A percentile compares a stretch with the other conserved stretches of the same genome.
These are phyloP conservation scores for Trichothecium sympodiale DNA, from an alignment of 2,329 filamentous ascomycete genomes.

Conservation along the genomic window DNA sequence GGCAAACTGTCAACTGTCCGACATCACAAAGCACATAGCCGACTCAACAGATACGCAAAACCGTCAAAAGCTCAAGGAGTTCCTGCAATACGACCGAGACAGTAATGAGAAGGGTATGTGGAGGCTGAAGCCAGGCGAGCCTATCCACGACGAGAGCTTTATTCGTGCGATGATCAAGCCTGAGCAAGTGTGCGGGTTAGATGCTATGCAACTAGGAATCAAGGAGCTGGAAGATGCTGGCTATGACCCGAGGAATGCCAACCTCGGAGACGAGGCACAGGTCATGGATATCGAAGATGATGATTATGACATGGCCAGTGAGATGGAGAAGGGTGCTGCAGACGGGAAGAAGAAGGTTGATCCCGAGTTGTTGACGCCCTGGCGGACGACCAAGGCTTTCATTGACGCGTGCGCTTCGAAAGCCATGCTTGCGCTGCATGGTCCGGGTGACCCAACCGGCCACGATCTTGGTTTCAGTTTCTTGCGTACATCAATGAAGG, in stretches of 20 bases:
- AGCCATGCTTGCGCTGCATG: slow-evolving; percentile 91
- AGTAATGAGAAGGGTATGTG: slow-evolving; percentile 60
- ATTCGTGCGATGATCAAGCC: slow-evolving; percentile 86
- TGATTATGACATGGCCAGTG: slow-evolving; percentile 33
- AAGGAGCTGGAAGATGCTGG: slow-evolving; percentile 87
- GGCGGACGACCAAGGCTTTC: slow-evolving; percentile 96
- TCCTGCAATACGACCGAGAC: slow-evolving; percentile 82
- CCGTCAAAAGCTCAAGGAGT: slow-evolving; percentile 92
- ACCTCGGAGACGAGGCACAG: slow-evolving; percentile 52
- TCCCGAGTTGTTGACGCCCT: slow-evolving; percentile 79
- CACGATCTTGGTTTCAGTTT: slow-evolving; percentile 93
- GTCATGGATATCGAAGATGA: slow-evolving; percentile 53
- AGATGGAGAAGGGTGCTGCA: slow-evolving; percentile 31
- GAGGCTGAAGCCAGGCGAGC: slow-evolving; percentile 63
- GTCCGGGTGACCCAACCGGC: slow-evolving; percentile 87
- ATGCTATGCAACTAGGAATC: slow-evolving; percentile 92
- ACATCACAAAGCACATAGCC: slow-evolving; percentile 84
- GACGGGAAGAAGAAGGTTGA: slow-evolving; percentile 38
- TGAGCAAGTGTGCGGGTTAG: slow-evolving; percentile 87
- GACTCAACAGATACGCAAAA: slow-evolving; percentile 94
- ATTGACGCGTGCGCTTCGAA: slow-evolving; percentile 88
- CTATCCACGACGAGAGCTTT: slow-evolving; percentile 66
- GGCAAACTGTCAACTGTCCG: slow-evolving; percentile 60
- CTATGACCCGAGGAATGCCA: slow-evolving; percentile 56
- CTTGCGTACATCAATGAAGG: slow-evolving; percentile 97